A percentile compares a stretch with the other conserved stretches of the same genome.
Evolutionary conservation across 345 rosid species (phyloP).

Genomic region (Brassica nigra): DNA sequence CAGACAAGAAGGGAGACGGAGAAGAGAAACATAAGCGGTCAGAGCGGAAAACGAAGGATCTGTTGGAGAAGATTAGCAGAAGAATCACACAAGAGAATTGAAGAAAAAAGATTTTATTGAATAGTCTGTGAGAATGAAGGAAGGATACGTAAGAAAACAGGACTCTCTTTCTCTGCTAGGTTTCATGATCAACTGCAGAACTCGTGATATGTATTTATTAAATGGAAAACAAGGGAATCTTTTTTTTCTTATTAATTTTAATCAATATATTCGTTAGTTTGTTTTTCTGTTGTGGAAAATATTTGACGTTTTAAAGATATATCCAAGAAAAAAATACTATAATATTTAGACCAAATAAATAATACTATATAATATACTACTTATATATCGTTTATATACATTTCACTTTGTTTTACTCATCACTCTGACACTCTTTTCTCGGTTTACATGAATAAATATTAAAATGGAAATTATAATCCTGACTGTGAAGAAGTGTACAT

Average conservation of each 20-base stretch:
- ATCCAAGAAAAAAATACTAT: background rate
- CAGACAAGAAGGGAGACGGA: background rate
- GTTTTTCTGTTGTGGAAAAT: background rate
- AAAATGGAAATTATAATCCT: background rate
- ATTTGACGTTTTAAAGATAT: background rate
- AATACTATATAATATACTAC: background rate
- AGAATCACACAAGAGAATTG: background rate
- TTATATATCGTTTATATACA: background rate
- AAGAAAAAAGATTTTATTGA: constrained; percentile 3
- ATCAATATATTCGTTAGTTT: background rate
- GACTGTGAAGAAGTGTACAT: background rate
- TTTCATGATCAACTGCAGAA: background rate
- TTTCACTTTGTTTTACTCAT: background rate
- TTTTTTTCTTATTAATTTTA: background rate
- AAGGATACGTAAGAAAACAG: background rate
- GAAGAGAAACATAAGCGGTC: no score
- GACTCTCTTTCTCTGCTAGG: background rate
- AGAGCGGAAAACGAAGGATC: constrained; percentile 17
- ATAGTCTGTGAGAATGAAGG: background rate
- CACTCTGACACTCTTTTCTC: constrained; percentile 18
- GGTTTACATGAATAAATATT: background rate
- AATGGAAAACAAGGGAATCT: background rate
- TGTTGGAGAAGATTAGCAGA: background rate
- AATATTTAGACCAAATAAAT: no score
- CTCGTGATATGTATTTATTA: background rate